Evolutionary conservation across 352 stramenopile species (phyloP).

Genomic region (Phytophthora pistaciae): DNA sequence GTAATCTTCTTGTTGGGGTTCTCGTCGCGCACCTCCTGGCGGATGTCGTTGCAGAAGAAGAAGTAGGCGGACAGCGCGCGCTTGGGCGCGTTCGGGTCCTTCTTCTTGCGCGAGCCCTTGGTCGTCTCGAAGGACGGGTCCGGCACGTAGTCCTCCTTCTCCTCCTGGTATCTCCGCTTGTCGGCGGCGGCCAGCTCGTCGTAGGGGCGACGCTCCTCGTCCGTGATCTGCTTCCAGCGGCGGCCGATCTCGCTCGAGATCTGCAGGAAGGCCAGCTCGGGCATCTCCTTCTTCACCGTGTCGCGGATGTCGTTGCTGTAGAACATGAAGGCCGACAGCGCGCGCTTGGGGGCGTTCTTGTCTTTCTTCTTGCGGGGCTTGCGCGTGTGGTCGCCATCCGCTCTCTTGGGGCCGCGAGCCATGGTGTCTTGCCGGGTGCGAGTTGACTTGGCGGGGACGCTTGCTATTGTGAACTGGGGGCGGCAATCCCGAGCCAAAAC

Average conservation of each 20-base stretch:
- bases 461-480: conserved; percentile 51
- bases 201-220: conserved; percentile 81
- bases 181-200: conserved; percentile 86
- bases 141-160: conserved; percentile 91
- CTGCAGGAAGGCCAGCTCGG: conserved; percentile 83
- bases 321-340: conserved; percentile 93
- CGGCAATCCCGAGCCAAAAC: background rate
- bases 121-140: conserved; percentile 82
- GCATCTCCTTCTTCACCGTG: conserved; percentile 90
- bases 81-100: conserved; percentile 95
- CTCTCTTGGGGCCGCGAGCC: conserved; percentile 80
- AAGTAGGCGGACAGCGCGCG: conserved; percentile 95
- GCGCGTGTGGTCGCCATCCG: conserved; percentile 62
- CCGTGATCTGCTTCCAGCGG: conserved; percentile 81
- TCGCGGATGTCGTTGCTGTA: conserved; percentile 92
- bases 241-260: conserved; percentile 90
- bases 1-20: conserved; percentile 96
- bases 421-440: conserved; percentile 46
- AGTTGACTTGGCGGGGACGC: conserved; percentile 50
- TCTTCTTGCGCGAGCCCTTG: conserved; percentile 85
- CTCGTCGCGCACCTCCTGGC: conserved; percentile 89
- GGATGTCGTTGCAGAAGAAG: conserved; percentile 96
- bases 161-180: conserved; percentile 89
- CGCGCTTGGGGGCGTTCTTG: conserved; percentile 92
- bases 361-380: conserved; percentile 93